phyloP scores from a whole-genome alignment of 805 yeast species.

The Candida endomychidarum region DNA sequence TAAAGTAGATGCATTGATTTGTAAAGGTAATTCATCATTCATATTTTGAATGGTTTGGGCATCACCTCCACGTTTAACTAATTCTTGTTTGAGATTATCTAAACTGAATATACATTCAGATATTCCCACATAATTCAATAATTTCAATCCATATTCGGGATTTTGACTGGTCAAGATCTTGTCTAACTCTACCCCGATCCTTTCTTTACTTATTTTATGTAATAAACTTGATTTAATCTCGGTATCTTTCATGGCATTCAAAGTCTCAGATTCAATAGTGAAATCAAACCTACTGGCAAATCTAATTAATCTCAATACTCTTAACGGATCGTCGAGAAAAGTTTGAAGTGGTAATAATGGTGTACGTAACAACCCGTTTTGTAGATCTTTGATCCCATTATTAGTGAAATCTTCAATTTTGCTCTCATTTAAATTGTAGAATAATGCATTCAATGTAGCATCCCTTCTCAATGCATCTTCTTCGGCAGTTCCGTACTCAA shows the following conservation, averaged over 20 bases:
- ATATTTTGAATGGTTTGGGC: neutral
- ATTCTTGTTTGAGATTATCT: neutral
- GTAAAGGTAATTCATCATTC: neutral
- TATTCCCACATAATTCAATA: constrained; percentile 56
- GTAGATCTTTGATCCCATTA: constrained; percentile 70
- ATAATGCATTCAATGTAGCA: constrained; percentile 91
- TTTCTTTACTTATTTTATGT: constrained; percentile 81
- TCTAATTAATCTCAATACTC: constrained; percentile 81
- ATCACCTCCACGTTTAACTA: constrained; percentile 2
- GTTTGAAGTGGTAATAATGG: constrained; percentile 86
- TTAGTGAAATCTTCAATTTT: constrained; percentile 84
- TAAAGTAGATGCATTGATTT: constrained; percentile 21
- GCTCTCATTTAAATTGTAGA: constrained; percentile 71
- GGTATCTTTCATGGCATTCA: constrained; percentile 61
- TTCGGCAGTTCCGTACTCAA: constrained; percentile 83
- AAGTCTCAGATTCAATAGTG: constrained; percentile 55
- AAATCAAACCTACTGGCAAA: constrained; percentile 82
- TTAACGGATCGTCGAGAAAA: constrained; percentile 88
- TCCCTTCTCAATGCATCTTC: constrained; percentile 93
- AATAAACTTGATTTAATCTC: constrained; percentile 59
- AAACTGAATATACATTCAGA: constrained; percentile 56
- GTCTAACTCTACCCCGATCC: constrained; percentile 82
- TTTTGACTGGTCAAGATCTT: constrained; percentile 69
- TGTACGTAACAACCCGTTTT: constrained; percentile 72
- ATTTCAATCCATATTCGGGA: constrained; percentile 61